Conservation (phyloP, 306 rosid genomes). For the Senna tora region DNA sequence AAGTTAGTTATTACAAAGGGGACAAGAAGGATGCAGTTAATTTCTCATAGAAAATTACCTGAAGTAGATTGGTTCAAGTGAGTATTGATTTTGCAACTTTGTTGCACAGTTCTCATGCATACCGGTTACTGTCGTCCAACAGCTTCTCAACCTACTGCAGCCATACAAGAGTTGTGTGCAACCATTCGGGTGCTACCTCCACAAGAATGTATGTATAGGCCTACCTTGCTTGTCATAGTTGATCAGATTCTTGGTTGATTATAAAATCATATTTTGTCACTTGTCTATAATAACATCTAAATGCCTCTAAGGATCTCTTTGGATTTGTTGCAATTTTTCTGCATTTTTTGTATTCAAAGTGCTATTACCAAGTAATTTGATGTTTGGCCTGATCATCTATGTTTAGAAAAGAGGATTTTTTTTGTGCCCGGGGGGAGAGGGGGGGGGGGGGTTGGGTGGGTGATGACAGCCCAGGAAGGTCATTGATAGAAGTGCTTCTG, state of each 20-base stretch:
- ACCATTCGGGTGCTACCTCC: conserved; percentile 89
- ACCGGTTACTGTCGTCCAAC: conserved; percentile 98
- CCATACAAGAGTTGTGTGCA: conserved; percentile 86
- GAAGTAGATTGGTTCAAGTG: conserved; percentile 23
- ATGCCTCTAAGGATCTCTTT: not conserved
- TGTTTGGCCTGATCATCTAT: not conserved
- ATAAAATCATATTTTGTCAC: not conserved
- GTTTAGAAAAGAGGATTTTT: not conserved
- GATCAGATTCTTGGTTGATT: not conserved
- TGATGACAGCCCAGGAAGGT: not conserved
- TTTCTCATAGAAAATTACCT: conserved; percentile 11
- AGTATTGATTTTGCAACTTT: conserved; percentile 37
- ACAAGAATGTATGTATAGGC: conserved; percentile 74
- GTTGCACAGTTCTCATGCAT: conserved; percentile 91
- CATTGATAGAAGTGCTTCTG: not conserved
- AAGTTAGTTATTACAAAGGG: no score
- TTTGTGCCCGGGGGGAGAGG: no score
- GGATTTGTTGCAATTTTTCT: not conserved
- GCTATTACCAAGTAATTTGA: not conserved
- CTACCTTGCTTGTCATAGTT: conserved; percentile 25
- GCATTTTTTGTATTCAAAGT: not conserved
- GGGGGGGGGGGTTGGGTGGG: no score
- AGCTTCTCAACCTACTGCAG: conserved; percentile 89
- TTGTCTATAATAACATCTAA: conserved; percentile 7
- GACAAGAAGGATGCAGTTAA: not conserved